phyloP scores from a whole-genome alignment of 495 filamentous ascomycete species.

The Trichoderma orchidacearum region DNA sequence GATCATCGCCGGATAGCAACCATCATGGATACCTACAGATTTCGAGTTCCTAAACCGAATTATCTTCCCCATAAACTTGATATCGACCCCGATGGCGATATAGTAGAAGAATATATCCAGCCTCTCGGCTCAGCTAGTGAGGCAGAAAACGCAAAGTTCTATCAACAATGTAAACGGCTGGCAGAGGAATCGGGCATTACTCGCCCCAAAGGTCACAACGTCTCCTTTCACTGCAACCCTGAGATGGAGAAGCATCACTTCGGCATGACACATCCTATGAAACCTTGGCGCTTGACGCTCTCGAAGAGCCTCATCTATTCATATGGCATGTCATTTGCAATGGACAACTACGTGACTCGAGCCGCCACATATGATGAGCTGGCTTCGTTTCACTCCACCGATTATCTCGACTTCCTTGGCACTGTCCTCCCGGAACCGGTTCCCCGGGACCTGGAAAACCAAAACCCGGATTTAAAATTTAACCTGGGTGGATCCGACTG shows the following conservation, averaged over 20 bases:
- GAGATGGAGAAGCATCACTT: constrained; percentile 94
- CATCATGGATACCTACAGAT: constrained; percentile 16
- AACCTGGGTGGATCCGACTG: constrained; percentile 87
- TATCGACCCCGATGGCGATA: constrained; percentile 17
- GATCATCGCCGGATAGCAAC: too few relatives aligned
- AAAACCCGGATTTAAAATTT: constrained; percentile 44
- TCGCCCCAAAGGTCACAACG: constrained; percentile 66
- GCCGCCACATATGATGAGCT: constrained; percentile 80
- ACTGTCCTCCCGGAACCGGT: constrained; percentile 33
- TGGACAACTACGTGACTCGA: constrained; percentile 81
- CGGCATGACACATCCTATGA: constrained; percentile 92
- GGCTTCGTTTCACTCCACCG: constrained; percentile 68
- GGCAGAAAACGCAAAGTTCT: constrained; percentile 44
- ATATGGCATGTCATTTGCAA: constrained; percentile 89
- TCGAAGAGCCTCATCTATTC: constrained; percentile 87
- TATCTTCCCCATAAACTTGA: constrained; percentile 32
- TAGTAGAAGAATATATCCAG: constrained; percentile 59
- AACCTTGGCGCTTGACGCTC: constrained; percentile 90
- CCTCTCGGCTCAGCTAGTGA: constrained; percentile 38
- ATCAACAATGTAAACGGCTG: constrained; percentile 49
- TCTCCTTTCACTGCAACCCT: constrained; percentile 97
- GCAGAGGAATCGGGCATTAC: constrained; percentile 62
- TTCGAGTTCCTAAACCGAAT: constrained; percentile 31
- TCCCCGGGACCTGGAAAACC: constrained; percentile 33
- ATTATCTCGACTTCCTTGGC: constrained; percentile 81